These are phyloP conservation scores for Sinapis alba DNA, from an alignment of 441 rosid species.

Conservation along the genomic window DNA sequence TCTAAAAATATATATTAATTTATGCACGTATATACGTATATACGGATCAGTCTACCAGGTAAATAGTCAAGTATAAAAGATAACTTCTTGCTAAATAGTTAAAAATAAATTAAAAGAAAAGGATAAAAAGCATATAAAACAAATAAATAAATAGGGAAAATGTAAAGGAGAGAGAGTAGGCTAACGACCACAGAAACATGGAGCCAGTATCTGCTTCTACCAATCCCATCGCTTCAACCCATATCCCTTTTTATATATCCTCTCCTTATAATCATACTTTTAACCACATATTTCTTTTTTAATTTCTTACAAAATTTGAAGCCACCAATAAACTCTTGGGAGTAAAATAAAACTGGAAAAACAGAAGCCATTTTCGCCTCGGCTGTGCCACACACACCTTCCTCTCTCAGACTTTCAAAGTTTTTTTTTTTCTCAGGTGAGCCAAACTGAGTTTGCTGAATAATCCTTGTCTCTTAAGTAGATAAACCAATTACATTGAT, in stretches of 20 bases:
- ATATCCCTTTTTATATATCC: conserved; percentile 49
- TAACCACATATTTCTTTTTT: not conserved
- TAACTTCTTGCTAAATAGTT: too few species aligned
- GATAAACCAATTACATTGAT: not conserved
- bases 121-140: not conserved
- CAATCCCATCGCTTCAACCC: conserved; percentile 59
- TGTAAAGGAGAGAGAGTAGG: conserved; percentile 10
- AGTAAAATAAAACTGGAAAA: not conserved
- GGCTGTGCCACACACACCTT: conserved; percentile 32
- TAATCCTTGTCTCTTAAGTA: not conserved
- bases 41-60: too few species aligned
- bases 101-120: not conserved
- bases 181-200: conserved; percentile 51
- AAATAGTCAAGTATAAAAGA: too few species aligned
- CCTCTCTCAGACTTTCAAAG: not conserved
- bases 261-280: not conserved
- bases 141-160: not conserved
- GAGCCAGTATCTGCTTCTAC: conserved; percentile 56
- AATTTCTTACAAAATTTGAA: conserved; percentile 5
- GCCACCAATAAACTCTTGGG: conserved; percentile 21
- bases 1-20: too few species aligned
- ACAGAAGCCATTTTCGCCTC: conserved; percentile 2
- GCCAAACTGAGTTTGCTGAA: conserved; percentile 19
- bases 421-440: not conserved
- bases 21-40: too few species aligned